Evolutionary conservation across 331 rosid species (phyloP), one percentile per base, ranked within the genome.

Genomic region (Stylosanthes scabra): DNA sequence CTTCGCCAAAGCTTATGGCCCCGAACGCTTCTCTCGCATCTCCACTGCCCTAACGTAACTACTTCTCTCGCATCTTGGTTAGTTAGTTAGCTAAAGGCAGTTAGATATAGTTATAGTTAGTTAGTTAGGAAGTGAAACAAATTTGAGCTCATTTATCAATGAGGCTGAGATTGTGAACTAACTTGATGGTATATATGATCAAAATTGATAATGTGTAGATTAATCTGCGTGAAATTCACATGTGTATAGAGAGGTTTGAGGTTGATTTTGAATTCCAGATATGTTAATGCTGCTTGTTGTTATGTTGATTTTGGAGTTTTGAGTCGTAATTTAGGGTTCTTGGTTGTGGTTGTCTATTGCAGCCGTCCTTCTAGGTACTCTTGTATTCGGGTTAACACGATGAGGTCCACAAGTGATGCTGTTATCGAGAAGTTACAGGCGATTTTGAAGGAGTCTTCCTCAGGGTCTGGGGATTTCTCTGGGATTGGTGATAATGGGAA

Each of bases 321-420:
- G 70, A 61, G 42, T 52, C 28, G 57, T 51, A 7, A 51, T 7
- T 51, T 51, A 51, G 57, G 27, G 14, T 14, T 51, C 16, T 51
- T 3, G 57, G 27, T 51, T 51, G 9, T 3, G 57, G 27, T 51
- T 51, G 9, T 51, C 28, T 15, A 51, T 63, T n/a, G 45, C 80
- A 91, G 99, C 82, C 86, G 81, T 5, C 97, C 97, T 37, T 91
- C 99, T 72, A 82, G 96, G 82, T 94, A 91, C 82, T 91, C 96
- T 8, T 94, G 99, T 47, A 61, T 91, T 64, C 97, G 96, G 4
- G 96, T 91, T 20, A 94, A 91, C 78, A 82, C 85, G 8, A 83
- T 91, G 31, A 82, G 83, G 81, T 88, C 96, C 50, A 72, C 93
- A 0, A 74, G 76, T 3, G 95, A 91, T 56, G 75, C 76, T 3